Conservation (phyloP, 2,329 filamentous ascomycete species). For the Penicillium janthinellum region DNA sequence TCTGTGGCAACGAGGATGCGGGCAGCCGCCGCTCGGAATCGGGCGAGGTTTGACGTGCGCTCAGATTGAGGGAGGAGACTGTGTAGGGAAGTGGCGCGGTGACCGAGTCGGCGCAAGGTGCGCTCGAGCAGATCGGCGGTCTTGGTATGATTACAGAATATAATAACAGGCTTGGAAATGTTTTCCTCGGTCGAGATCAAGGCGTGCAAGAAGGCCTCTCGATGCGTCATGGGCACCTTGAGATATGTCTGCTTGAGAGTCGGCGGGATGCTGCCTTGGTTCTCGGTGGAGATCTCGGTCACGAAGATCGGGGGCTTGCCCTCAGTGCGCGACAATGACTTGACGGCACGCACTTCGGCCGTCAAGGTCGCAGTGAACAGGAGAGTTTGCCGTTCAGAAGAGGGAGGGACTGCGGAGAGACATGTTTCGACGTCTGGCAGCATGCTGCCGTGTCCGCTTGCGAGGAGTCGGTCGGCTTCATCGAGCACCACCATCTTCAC, state of each 20-base stretch:
- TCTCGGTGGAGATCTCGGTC: conserved; percentile 75
- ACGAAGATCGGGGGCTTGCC: conserved; percentile 79
- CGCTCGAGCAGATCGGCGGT: conserved; percentile 90
- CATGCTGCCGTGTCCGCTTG: conserved; percentile 78
- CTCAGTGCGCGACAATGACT: conserved; percentile 70
- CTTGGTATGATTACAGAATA: conserved; percentile 90
- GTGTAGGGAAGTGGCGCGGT: conserved; percentile 89
- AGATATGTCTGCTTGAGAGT: conserved; percentile 84
- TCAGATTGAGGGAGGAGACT: conserved; percentile 83
- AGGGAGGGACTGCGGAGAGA: conserved; percentile 75
- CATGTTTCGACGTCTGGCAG: conserved; percentile 91
- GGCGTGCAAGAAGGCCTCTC: conserved; percentile 91
- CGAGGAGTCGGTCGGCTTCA: conserved; percentile 87
- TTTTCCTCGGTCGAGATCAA: conserved; percentile 81
- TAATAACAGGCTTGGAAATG: conserved; percentile 74
- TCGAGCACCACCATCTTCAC: conserved; percentile 88
- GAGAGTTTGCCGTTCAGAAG: conserved; percentile 80
- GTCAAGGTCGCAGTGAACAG: conserved; percentile 97
- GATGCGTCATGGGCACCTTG: conserved; percentile 85
- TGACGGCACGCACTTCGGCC: conserved; percentile 83
- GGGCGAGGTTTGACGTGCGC: conserved; percentile 80
- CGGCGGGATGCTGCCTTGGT: conserved; percentile 73
- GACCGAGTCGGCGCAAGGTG: conserved; percentile 78
- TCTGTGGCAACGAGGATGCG: conserved; percentile 92
- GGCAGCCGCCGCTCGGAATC: conserved; percentile 87